phyloP scores from a whole-genome alignment of 2,329 filamentous ascomycete genomes.

The Cryphonectria parasitica region DNA sequence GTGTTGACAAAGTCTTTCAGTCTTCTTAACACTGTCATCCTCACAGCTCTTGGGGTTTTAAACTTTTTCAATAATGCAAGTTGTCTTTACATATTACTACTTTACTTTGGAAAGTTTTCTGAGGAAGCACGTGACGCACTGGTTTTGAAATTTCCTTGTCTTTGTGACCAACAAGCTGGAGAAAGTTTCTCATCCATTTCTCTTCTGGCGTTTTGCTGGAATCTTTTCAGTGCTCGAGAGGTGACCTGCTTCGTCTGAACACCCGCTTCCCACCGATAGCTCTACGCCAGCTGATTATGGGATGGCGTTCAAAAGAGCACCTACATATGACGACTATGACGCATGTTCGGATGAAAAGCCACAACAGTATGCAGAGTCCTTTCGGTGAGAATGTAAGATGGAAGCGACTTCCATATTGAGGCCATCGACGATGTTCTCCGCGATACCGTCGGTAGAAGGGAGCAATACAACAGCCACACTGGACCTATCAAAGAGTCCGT shows the following conservation, averaged over 20 bases:
- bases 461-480: conserved; percentile 1
- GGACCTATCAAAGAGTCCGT: conserved; percentile 10
- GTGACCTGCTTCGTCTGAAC: too few relatives aligned
- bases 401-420: conserved; percentile 16
- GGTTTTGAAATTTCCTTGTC: too few relatives aligned
- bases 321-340: conserved; percentile 12
- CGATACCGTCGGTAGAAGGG: neutral
- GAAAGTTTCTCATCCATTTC: too few relatives aligned
- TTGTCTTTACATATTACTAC: too few relatives aligned
- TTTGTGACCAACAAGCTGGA: too few relatives aligned
- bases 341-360: conserved; percentile 12
- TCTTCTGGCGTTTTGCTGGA: too few relatives aligned
- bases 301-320: neutral
- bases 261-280: too few relatives aligned
- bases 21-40: neutral
- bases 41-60: neutral
- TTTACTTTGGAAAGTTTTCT: neutral
- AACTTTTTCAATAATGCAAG: neutral
- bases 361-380: conserved; percentile 10
- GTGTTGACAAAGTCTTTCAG: neutral
- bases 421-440: neutral
- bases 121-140: too few relatives aligned
- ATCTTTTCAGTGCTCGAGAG: too few relatives aligned
- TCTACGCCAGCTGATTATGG: neutral
- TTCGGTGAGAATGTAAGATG: conserved; percentile 14